Conservation (phyloP, 2,329 filamentous ascomycete genomes). For the Curvularia sp. region DNA sequence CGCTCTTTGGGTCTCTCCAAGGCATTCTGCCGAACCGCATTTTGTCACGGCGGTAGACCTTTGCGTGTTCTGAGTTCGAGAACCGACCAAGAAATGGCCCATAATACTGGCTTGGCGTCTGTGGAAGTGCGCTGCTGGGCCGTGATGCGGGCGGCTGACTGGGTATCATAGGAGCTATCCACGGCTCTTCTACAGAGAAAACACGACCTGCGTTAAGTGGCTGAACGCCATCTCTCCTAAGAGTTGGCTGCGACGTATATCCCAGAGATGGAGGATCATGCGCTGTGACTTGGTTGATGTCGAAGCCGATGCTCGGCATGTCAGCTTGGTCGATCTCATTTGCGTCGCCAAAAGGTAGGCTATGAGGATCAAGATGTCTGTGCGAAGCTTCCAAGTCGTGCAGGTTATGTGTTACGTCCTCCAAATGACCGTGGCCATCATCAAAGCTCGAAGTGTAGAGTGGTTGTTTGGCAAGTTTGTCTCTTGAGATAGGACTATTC, state of each 20-base stretch:
- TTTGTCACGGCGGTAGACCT: constrained; percentile 31
- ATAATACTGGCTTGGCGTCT: constrained; percentile 23
- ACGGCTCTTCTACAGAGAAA: constrained; percentile 7
- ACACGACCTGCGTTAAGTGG: constrained; percentile 23
- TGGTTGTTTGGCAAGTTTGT: constrained; percentile 3
- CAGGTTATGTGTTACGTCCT: constrained; percentile 1
- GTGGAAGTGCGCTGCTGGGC: constrained; percentile 10
- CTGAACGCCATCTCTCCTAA: constrained; percentile 14
- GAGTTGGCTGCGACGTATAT: constrained; percentile 6
- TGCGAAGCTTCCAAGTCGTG: constrained; percentile 11
- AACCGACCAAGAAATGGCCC: constrained; percentile 33
- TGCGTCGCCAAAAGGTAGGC: constrained; percentile 15
- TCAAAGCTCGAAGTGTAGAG: not conserved
- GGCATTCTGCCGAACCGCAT: constrained; percentile 39
- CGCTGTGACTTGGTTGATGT: constrained; percentile 12
- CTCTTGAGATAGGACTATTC: constrained; percentile 1
- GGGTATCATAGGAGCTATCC: constrained; percentile 14
- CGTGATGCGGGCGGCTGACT: constrained; percentile 8
- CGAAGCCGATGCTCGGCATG: constrained; percentile 10
- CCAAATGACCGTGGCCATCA: constrained; percentile 2
- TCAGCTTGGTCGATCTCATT: constrained; percentile 26
- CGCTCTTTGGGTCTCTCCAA: constrained; percentile 32
- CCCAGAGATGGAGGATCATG: constrained; percentile 10
- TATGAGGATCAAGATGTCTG: constrained; percentile 4
- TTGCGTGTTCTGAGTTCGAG: constrained; percentile 27